Evolutionary conservation across 2,329 filamentous ascomycete species (phyloP), one percentile per base, ranked within the genome.

Genomic region (Arthrobotrys pseudoclavata): DNA sequence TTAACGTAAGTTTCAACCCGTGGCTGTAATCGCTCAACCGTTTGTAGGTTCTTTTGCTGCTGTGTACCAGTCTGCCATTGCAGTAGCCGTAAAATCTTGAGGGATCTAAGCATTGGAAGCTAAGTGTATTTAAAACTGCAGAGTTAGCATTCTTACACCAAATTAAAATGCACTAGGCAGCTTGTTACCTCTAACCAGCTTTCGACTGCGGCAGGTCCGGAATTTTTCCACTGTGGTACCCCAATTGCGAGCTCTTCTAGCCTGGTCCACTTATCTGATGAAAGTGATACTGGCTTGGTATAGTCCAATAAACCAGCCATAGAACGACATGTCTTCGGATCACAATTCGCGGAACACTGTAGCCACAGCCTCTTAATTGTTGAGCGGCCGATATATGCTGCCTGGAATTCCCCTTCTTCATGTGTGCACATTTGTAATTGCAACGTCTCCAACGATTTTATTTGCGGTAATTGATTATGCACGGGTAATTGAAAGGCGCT

Each of bases 301-400:
- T 42, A 45, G n/a, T 74, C 53, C 31, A 64, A 62, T 18, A 74
- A 47, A 3, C 57, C 62, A 1, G 62, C 52, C 52, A 74, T 61
- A 7, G 70, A 69, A 12, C 42, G 53, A 48, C 70, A 75, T 5
- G 4, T 18, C 15, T 69, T 57, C 26, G 70, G 62, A 22, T 68
- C 55, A 13, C 70, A 75, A 20, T 63, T 40, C 6, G 52, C 22
- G 4, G 53, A 48, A 47, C 63, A 75, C 18, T 61, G 63, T 29
- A 75, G 37, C 70, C 63, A 75, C 13, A 75, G 47, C 20, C 63
- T 53, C 34, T 48, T 62, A 1, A 69, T 20, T 13, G 70, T 61
- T 0, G 29, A 4, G 3, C 63, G 50, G 40, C 63, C 37, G 13
- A 24, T 20, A 31, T 66, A 66, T 1, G 60, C 69, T 4, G 69